Conservation (phyloP, 371 early-diverging fungal genomes). For the Amoeboaphelidium protococcarum region DNA sequence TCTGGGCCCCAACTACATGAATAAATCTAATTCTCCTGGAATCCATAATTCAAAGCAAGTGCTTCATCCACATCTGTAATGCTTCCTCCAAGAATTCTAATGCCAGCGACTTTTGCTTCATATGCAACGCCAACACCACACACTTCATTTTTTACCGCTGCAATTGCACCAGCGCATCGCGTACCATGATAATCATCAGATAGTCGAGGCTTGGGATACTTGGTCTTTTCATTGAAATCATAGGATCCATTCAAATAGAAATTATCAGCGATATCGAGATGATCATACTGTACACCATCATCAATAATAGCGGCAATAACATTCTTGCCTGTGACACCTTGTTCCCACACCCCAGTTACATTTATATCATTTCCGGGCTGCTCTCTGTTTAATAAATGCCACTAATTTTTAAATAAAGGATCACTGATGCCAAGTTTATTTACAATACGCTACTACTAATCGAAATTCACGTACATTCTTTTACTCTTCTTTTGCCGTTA, state of each 20-base stretch:
- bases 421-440: conserved; percentile 22
- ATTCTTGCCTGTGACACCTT: conserved; percentile 61
- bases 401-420: conserved; percentile 50
- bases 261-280: conserved; percentile 53
- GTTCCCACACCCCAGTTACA: conserved; percentile 66
- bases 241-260: conserved; percentile 16
- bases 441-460: not conserved
- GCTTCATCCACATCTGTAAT: conserved; percentile 77
- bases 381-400: conserved; percentile 54
- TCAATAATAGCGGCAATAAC: conserved; percentile 69
- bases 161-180: conserved; percentile 89
- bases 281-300: conserved; percentile 70
- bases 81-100: conserved; percentile 65
- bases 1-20: conserved; percentile 87
- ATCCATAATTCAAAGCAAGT: conserved; percentile 52
- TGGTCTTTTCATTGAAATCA: not conserved
- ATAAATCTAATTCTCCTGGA: conserved; percentile 65
- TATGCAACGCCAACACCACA: conserved; percentile 92
- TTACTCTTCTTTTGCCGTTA: no score
- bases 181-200: conserved; percentile 79
- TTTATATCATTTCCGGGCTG: conserved; percentile 59
- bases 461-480: no score
- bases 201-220: conserved; percentile 36
- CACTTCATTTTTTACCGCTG: conserved; percentile 53
- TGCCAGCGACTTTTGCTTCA: conserved; percentile 51